Base-by-base conservation (phyloP, 805 yeast genomes). In the Candida ulmi region DNA sequence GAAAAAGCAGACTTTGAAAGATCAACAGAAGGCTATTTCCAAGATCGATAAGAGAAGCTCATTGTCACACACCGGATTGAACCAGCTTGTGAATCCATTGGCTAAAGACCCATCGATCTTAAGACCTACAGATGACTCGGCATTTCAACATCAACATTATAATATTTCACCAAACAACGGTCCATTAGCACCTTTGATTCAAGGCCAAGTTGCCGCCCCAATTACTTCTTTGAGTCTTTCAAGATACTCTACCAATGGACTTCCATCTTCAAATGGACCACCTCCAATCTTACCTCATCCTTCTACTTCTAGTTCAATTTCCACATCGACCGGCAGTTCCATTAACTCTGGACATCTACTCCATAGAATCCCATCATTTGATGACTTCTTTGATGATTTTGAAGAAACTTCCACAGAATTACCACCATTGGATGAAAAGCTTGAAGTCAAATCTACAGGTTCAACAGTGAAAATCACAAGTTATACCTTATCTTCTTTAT, bases 361-460 rank as follows among this genome's bases (percentile, higher is more conserved):
- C 11, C 39, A 35, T 26, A 35, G 17, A 13, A 46, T 51, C 3
- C 59, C 56, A 11, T 35, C 37, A 0, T 41, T 54, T 29, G 52
- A 47, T 4, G 55, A 54, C 25, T 51, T 53, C 33, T 48, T 52
- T 15, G 26, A 33, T 12, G 59, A 54, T 39, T 52, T 50, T 33
- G 58, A 54, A 35, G 54, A 54, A 2, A 13, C 27, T 13, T 40
- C 24, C 6, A 6, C 40, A 16, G 43, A 47, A 19, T 11, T 50
- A 4, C 47, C 54, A n/a, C 41, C 40, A 16, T 17, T 47, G 3
- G 26, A 44, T 12, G 46, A 46, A 17, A 40, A 16, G 19, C 3
- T 53, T 12, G 39, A 30, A 4, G 33, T 53, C n/a, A 35, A 40
- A 16, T 46, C 56, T 12, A 43, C 41, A 5, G 55, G 52, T 1